Evolutionary conservation across 805 yeast species (phyloP), one percentile per base, ranked within the genome.

Genomic region (Myxozyma vanderwaltii): DNA sequence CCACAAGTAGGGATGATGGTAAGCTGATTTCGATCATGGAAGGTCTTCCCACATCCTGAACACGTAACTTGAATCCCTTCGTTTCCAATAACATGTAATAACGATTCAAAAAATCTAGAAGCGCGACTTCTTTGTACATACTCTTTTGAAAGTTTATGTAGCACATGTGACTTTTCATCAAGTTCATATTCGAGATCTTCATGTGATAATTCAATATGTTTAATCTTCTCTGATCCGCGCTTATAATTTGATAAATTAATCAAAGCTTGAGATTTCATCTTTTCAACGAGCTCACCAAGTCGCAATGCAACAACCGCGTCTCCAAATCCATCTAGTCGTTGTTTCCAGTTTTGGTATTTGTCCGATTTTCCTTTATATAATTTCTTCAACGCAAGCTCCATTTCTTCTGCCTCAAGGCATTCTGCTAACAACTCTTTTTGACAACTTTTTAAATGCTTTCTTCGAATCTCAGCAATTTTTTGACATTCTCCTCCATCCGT

Each of bases 1-100:
- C 59, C 59, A 43, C 59, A 55, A 17, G 46, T 26, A 5, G 59
- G 49, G 3, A 49, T 33, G 5, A 55, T 21, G 4, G 59, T 45
- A 23, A 43, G 27, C 31, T 29, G 27, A 27, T 21, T 39, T 2
- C 38, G 26, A 17, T 40, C 50, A n/a, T 7, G 10, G 24, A 41
- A 21, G 13, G 39, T 6, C 10, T 7, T 31, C 5, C 24, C 43
- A 35, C 58, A 54, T 2, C 48, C 58, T 2, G 38, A 15, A 24
- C 58, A 54, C 21, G 15, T n/a, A 19, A 54, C 31, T 4, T 39
- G 33, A 33, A 46, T 12, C 6, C 47, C 44, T 3, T n/a, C 35
- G 35, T 29, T 19, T 7, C 35, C 39, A 33, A 45, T 38, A 10
- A 47, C 38, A 29, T 17, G 17, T 27, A 41, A 29, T 21, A 55